These are phyloP conservation scores for Brassica juncea DNA, from an alignment of 345 rosid genomes.

Conservation along the genomic window DNA sequence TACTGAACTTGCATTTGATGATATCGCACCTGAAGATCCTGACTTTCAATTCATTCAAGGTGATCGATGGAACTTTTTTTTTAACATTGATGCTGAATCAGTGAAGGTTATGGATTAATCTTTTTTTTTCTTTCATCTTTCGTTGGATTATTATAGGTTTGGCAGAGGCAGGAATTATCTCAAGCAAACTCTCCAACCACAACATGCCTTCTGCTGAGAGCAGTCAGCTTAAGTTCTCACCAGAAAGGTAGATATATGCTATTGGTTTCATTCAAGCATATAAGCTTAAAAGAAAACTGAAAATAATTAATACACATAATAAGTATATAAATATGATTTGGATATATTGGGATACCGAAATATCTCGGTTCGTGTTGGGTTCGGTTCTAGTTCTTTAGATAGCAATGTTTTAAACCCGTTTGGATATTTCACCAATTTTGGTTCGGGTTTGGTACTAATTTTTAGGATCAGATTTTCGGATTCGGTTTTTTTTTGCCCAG, in stretches of 20 bases:
- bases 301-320: too few relatives aligned
- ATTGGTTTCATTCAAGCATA: not conserved
- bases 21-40: slow-evolving; percentile 78
- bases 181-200: slow-evolving; percentile 80
- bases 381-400: too few relatives aligned
- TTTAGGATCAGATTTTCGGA: too few relatives aligned
- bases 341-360: too few relatives aligned
- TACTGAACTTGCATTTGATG: slow-evolving; percentile 92
- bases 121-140: slow-evolving; percentile 16
- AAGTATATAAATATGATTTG: too few relatives aligned
- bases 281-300: not conserved
- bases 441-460: too few relatives aligned
- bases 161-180: slow-evolving; percentile 96
- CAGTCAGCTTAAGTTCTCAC: slow-evolving; percentile 57
- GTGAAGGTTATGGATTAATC: not conserved
- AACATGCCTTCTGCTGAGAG: slow-evolving; percentile 55
- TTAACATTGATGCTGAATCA: not conserved
- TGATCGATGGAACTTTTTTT: slow-evolving; percentile 22
- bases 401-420: too few relatives aligned
- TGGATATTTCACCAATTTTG: too few relatives aligned
- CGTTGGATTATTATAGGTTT: slow-evolving; percentile 64
- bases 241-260: slow-evolving; percentile 62
- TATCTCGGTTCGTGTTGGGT: too few relatives aligned
- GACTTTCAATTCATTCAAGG: slow-evolving; percentile 98
- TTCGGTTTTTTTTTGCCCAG: too few relatives aligned